Conservation (phyloP, 352 stramenopile genomes). For the Pythium myriotylum region DNA sequence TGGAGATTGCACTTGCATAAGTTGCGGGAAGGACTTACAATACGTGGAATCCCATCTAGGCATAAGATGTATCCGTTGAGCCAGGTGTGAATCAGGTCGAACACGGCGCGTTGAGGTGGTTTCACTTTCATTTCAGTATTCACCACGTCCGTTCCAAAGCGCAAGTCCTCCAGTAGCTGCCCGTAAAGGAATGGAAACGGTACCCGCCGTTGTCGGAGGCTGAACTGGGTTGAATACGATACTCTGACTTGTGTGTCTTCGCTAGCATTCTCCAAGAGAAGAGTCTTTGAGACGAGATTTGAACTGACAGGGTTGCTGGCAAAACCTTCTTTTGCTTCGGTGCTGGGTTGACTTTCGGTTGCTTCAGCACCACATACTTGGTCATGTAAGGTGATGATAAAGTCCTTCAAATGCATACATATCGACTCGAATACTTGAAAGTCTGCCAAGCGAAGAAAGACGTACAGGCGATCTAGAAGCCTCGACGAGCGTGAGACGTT, state of each 20-base stretch:
- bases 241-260: not conserved
- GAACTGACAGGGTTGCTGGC: no score
- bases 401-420: slow-evolving; percentile 35
- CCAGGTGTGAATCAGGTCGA: slow-evolving; percentile 45
- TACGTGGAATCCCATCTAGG: slow-evolving; percentile 41
- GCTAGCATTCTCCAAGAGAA: no score
- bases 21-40: slow-evolving; percentile 30
- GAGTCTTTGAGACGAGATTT: no score
- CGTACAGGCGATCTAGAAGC: slow-evolving; percentile 57
- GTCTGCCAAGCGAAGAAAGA: slow-evolving; percentile 53
- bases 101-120: slow-evolving; percentile 39
- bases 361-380: slow-evolving; percentile 36
- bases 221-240: slow-evolving; percentile 36
- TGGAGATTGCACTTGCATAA: not conserved
- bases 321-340: no score
- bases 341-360: no score
- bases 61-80: slow-evolving; percentile 47
- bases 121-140: slow-evolving; percentile 8
- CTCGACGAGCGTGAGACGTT: slow-evolving; percentile 24
- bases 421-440: slow-evolving; percentile 48
- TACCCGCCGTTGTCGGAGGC: slow-evolving; percentile 19
- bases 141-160: not conserved
- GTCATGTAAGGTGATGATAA: slow-evolving; percentile 35
- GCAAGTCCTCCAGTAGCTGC: slow-evolving; percentile 15
- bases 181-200: slow-evolving; percentile 27